Percentiles rank a stretch among this genome's conserved stretches.
Evolutionary conservation across 2,329 filamentous ascomycete species (phyloP).

Genomic region (Lachnellula subtilissima): DNA sequence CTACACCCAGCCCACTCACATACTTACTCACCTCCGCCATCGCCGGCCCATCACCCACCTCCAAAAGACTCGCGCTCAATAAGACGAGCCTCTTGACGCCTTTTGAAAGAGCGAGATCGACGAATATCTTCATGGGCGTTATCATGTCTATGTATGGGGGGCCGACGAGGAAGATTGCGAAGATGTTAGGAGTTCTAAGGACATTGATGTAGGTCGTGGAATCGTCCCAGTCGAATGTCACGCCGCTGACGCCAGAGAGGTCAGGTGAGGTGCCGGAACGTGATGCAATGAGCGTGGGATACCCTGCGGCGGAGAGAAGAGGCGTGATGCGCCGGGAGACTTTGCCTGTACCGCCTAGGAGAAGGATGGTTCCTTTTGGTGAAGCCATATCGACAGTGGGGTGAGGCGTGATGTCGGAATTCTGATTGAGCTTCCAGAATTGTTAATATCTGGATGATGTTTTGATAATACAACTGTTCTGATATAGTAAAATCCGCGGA

Average conservation of each 20-base stretch:
- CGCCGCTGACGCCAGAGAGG: conserved; percentile 16
- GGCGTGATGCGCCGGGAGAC: conserved; percentile 37
- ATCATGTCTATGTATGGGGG: conserved; percentile 33
- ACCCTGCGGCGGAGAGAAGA: conserved; percentile 30
- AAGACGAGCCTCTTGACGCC: conserved; percentile 43
- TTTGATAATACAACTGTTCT: neutral
- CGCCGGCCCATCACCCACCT: conserved; percentile 33
- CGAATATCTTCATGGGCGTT: conserved; percentile 36
- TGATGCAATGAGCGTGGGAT: conserved; percentile 36
- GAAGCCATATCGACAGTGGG: neutral
- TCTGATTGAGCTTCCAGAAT: neutral
- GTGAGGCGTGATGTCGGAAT: neutral
- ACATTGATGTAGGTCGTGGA: conserved; percentile 35
- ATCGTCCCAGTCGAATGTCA: conserved; percentile 43
- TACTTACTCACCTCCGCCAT: conserved; percentile 37
- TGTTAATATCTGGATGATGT: neutral
- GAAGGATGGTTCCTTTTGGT: conserved; percentile 30
- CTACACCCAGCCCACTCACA: conserved; percentile 35
- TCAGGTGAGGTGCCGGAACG: conserved; percentile 31
- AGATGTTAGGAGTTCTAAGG: conserved; percentile 30
- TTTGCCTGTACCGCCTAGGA: conserved; percentile 44
- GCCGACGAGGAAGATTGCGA: conserved; percentile 39
- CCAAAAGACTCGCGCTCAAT: conserved; percentile 35
- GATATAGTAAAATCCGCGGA: no score
- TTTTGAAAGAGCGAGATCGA: conserved; percentile 36